Base-by-base conservation (phyloP, 495 filamentous ascomycete genomes). In the Penicillium pulvis region DNA sequence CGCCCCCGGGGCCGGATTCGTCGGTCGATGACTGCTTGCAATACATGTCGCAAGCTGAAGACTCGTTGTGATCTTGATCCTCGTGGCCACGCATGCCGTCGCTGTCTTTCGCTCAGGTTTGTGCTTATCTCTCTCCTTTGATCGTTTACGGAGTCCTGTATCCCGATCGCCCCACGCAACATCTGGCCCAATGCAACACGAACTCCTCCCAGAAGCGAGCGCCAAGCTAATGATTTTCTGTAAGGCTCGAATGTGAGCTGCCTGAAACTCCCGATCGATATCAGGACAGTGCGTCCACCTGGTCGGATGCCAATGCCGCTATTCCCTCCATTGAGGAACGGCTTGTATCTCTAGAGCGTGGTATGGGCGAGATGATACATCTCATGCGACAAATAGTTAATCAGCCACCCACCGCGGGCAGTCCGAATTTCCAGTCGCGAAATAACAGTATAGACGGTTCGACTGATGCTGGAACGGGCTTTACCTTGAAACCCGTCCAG, bases 21-120 rank as follows among this genome's bases (percentile, higher is more conserved):
- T 42, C 72, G 74, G n/a, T 75, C 74, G 9, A 75, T 75, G 72
- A 77, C 72, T 14, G 74, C 74, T 11, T 77, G 74, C 62, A 68
- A 77, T 63, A 77, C 74, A 33, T 77, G 74, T 54, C 74, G 74
- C 59, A 77, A 77, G 67, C 67, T 77, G 55, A 77, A 77, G 56
- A 77, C 74, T 17, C 66, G 74, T 24, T 77, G 74, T 50, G 74
- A 77, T 55, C 49, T 75, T 20, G 72, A 75, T 60, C 72, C 74
- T 6, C 69, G 72, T 4, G 72, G 72, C 16, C 72, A 75, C 66
- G 71, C 74, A 31, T 77, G 74, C 55, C 74, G 74, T 44, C 74
- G 74, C 19, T 77, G 74, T 53, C 60, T 77, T 33, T 77, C 74
- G 16, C 61, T 77, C 28, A 75, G 74, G 74, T 75, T 45, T 20